Evolutionary conservation across 129 eudicot genomes (phyloP).

Genomic region (Centella asiatica): DNA sequence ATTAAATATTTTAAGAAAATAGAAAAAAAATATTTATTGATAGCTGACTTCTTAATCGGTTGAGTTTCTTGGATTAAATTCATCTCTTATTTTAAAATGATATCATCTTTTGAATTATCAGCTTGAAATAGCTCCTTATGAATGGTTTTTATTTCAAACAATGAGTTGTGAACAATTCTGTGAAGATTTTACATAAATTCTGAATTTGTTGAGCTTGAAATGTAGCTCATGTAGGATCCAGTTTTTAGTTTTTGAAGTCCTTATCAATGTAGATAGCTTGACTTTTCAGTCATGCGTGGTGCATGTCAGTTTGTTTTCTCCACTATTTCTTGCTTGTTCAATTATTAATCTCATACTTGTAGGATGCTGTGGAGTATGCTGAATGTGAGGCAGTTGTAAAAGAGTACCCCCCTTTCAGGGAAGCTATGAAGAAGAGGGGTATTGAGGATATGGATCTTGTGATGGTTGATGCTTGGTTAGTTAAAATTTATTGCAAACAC

Average conservation of each 20-base stretch:
- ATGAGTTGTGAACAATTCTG: no score
- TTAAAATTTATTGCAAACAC: background rate
- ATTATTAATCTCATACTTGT: conserved; percentile 8
- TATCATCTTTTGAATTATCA: no score
- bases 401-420: conserved; percentile 77
- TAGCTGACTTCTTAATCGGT: background rate
- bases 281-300: conserved; percentile 3
- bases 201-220: no score
- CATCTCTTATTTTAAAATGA: no score
- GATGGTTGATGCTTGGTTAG: conserved; percentile 97
- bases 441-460: conserved; percentile 92
- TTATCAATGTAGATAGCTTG: background rate
- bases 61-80: no score
- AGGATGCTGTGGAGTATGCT: conserved; percentile 96
- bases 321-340: conserved; percentile 2
- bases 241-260: no score
- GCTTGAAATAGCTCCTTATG: no score
- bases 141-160: no score
- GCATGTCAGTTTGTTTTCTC: background rate
- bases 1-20: background rate
- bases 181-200: no score
- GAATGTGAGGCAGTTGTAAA: conserved; percentile 94
- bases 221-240: no score
- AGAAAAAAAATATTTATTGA: background rate
- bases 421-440: conserved; percentile 96